Conservation (phyloP, 140 eudicot species). For the Cichorium intybus region DNA sequence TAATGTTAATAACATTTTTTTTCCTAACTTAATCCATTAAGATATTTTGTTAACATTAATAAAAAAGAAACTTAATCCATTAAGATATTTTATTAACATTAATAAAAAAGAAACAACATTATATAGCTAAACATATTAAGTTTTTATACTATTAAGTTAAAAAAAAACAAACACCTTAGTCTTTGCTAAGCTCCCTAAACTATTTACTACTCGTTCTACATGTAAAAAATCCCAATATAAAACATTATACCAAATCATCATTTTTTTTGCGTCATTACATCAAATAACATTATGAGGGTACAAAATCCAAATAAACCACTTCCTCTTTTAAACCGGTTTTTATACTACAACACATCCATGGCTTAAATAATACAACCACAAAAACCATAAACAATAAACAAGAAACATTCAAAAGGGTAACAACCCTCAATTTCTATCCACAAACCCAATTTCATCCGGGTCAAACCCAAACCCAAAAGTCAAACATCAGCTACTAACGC, state of each 20-base stretch:
- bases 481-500: slow-evolving; percentile 24
- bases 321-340: slow-evolving; percentile 31
- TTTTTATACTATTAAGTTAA: no score
- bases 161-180: no score
- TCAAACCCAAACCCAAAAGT: slow-evolving; percentile 24
- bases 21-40: no score
- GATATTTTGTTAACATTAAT: no score
- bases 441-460: slow-evolving; percentile 4
- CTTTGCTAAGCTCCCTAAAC: no score
- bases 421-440: background rate
- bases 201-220: no score
- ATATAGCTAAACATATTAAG: no score
- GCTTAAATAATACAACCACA: slow-evolving; percentile 32
- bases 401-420: slow-evolving; percentile 15
- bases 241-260: slow-evolving; percentile 6
- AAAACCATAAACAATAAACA: slow-evolving; percentile 17
- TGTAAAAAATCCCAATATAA: background rate
- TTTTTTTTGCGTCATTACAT: slow-evolving; percentile 30
- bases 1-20: no score
- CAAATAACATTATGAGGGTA: slow-evolving; percentile 28
- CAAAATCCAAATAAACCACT: slow-evolving; percentile 31
- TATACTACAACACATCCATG: slow-evolving; percentile 48
- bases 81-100: no score
- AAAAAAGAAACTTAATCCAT: no score
- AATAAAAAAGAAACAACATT: no score